Percentiles rank a stretch among this genome's conserved stretches.
phyloP scores from a whole-genome alignment of 176 grass and related monocot genomes.

The Puya raimondii region DNA sequence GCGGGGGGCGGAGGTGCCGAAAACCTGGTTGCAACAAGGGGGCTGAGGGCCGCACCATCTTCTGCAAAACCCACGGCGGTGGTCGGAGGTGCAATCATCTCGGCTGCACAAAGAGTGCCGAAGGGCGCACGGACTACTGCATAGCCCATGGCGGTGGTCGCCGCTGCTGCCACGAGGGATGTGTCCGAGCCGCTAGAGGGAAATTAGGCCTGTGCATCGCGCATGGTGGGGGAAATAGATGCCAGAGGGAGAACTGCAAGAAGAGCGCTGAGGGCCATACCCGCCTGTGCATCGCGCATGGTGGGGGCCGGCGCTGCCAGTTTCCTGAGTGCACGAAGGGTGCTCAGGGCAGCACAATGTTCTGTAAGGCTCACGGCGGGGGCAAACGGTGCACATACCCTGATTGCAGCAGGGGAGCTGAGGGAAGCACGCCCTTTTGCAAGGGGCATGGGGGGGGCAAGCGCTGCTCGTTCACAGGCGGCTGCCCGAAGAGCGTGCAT shows the following conservation, averaged over 20 bases:
- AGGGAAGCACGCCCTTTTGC: constrained; percentile 80
- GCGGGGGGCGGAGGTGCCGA: constrained; percentile 34
- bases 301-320: constrained; percentile 64
- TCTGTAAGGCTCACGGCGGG: constrained; percentile 78
- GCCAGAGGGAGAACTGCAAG: constrained; percentile 38
- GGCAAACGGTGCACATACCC: constrained; percentile 64
- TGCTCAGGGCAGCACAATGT: constrained; percentile 65
- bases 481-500: constrained; percentile 72
- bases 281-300: constrained; percentile 73
- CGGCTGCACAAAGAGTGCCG: constrained; percentile 83
- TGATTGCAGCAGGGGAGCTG: constrained; percentile 54
- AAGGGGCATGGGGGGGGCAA: constrained; percentile 85
- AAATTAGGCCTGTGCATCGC: constrained; percentile 70
- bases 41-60: constrained; percentile 81
- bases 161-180: constrained; percentile 52
- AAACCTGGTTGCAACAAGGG: constrained; percentile 71
- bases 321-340: constrained; percentile 47
- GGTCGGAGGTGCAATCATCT: constrained; percentile 53
- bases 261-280: constrained; percentile 78
- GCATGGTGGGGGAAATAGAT: constrained; percentile 90
- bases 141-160: constrained; percentile 72
- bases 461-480: constrained; percentile 43
- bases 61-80: constrained; percentile 83
- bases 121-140: constrained; percentile 72
- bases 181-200: constrained; percentile 55